A percentile compares a stretch with the other conserved stretches of the same genome.
Conservation (phyloP, 2,329 filamentous ascomycete genomes). For the Metarhizium guizhouense region DNA sequence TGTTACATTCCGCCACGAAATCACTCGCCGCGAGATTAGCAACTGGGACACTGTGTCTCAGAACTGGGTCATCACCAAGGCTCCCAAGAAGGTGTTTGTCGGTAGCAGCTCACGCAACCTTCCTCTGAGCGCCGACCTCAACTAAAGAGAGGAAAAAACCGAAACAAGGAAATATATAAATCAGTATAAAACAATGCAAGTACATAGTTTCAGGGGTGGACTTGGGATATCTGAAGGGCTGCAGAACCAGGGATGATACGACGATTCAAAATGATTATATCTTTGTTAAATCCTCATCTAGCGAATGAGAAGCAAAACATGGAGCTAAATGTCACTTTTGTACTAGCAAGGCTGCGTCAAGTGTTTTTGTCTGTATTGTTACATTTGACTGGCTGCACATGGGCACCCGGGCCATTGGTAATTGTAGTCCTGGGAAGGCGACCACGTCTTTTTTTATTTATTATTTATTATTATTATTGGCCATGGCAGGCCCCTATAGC, state of each 20-base stretch:
- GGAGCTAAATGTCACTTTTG: too few relatives aligned
- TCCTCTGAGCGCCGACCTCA: slow-evolving; percentile 25
- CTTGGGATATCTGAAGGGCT: too few relatives aligned
- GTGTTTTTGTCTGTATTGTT: too few relatives aligned
- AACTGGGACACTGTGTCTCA: slow-evolving; percentile 77
- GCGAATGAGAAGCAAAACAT: too few relatives aligned
- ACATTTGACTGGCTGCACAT: too few relatives aligned
- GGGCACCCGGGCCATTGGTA: too few relatives aligned
- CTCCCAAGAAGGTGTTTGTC: slow-evolving; percentile 45
- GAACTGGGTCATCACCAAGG: slow-evolving; percentile 64
- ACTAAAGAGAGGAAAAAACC: neutral
- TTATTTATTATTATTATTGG: too few relatives aligned
- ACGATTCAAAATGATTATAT: neutral
- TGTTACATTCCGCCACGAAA: slow-evolving; percentile 53
- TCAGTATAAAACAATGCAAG: neutral
- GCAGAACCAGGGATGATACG: neutral
- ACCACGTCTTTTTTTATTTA: too few relatives aligned
- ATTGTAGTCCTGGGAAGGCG: too few relatives aligned
- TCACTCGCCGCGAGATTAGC: slow-evolving; percentile 74
- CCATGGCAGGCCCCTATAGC: neutral
- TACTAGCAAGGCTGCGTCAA: too few relatives aligned
- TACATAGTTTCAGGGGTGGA: neutral
- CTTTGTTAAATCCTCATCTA: neutral
- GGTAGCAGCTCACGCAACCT: slow-evolving; percentile 48
- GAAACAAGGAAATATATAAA: neutral